Percentiles rank a stretch among this genome's conserved stretches.
Conservation (phyloP, 2,329 filamentous ascomycete genomes). For the Epichloe amarillans region DNA sequence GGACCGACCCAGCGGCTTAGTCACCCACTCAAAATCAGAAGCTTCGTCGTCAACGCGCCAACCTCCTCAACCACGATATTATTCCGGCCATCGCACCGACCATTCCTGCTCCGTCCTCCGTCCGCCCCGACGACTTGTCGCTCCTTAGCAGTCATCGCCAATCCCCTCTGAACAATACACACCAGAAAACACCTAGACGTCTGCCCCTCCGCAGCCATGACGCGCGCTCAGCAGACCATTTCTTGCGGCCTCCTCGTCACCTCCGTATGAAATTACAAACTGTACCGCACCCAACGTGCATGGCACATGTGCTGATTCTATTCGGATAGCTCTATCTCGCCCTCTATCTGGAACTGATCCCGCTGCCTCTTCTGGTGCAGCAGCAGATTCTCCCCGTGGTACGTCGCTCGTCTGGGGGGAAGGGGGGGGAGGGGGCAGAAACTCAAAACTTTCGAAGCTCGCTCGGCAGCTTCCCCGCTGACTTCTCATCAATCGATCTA, state of each 20-base stretch:
- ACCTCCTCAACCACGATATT: too few species aligned
- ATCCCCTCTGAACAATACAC: too few species aligned
- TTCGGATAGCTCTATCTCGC: slow-evolving; percentile 71
- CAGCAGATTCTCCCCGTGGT: slow-evolving; percentile 79
- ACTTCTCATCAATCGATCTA: slow-evolving; percentile 21
- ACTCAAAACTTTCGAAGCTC: background rate
- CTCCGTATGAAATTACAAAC: slow-evolving; percentile 46
- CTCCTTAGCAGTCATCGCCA: background rate
- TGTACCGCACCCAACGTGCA: slow-evolving; percentile 5
- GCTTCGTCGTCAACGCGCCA: too few species aligned
- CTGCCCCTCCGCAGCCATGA: slow-evolving; percentile 49
- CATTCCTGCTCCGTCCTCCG: too few species aligned
- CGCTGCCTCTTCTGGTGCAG: slow-evolving; percentile 65
- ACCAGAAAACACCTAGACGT: too few species aligned
- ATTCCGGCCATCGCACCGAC: too few species aligned
- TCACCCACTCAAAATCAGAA: too few species aligned
- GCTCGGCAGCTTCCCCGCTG: background rate
- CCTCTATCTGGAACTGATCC: slow-evolving; percentile 71
- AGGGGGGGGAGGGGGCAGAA: too few species aligned
- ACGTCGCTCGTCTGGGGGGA: slow-evolving; percentile 26
- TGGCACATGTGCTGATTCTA: background rate
- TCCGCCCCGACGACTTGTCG: too few species aligned
- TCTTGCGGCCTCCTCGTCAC: slow-evolving; percentile 77
- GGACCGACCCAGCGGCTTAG: too few species aligned
- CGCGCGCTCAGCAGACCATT: slow-evolving; percentile 84